Percentiles rank a stretch among this genome's conserved stretches.
These are phyloP conservation scores for Syncephalis fuscata DNA, from an alignment of 371 early-diverging fungal species.

Conservation along the genomic window DNA sequence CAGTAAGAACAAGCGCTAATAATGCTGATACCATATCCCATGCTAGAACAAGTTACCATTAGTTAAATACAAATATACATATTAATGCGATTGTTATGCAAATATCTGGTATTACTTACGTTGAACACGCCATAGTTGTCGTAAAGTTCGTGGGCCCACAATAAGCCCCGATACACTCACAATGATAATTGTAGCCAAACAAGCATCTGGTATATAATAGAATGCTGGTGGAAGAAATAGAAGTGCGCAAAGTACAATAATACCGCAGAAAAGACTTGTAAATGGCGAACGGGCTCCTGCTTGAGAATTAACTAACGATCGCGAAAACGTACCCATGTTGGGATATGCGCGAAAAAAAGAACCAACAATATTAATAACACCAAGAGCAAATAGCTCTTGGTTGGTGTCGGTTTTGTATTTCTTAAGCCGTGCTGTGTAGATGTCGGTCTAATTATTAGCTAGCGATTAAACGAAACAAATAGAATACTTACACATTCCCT, in stretches of 20 bases:
- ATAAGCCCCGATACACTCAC: conserved; percentile 33
- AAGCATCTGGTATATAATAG: conserved; percentile 66
- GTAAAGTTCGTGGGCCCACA: conserved; percentile 4
- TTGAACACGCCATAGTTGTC: conserved; percentile 17
- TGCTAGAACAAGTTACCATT: conserved; percentile 2
- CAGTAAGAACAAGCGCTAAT: neutral
- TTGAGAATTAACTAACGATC: conserved; percentile 66
- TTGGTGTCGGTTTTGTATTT: conserved; percentile 29
- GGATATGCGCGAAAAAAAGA: conserved; percentile 74
- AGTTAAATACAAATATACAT: conserved; percentile 1
- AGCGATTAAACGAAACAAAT: too few species aligned
- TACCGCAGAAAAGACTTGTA: conserved; percentile 56
- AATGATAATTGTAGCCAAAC: conserved; percentile 64
- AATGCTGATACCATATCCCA: neutral
- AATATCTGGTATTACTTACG: neutral
- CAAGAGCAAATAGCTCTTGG: conserved; percentile 78
- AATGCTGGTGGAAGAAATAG: conserved; percentile 67
- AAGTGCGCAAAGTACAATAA: conserved; percentile 60
- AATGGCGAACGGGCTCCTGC: conserved; percentile 71
- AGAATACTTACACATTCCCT: conserved; percentile 8
- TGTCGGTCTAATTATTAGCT: too few species aligned
- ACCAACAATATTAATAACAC: conserved; percentile 59
- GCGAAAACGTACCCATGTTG: conserved; percentile 76
- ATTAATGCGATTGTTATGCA: neutral
- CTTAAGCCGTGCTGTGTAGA: neutral